These are phyloP conservation scores for Tripidium arundinaceum DNA, from an alignment of 202 grass and related monocot genomes.

Conservation along the genomic window DNA sequence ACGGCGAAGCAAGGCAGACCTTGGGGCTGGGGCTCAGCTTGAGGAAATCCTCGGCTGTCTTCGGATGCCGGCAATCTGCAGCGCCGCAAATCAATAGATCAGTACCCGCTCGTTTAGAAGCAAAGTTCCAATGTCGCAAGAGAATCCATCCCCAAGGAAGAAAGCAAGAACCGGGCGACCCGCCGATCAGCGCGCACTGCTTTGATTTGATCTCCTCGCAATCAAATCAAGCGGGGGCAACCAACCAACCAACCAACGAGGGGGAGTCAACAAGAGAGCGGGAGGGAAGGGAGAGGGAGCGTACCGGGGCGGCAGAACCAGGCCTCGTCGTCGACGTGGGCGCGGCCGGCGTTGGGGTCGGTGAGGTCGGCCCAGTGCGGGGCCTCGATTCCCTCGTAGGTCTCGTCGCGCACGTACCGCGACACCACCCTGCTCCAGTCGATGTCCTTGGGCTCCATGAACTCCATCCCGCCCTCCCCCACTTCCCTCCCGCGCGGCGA, in stretches of 20 bases:
- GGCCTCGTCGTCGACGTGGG: constrained; percentile 52
- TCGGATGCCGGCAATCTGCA: constrained; percentile 86
- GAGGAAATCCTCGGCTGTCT: constrained; percentile 69
- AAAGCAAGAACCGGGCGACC: constrained; percentile 22
- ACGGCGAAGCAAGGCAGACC: constrained; percentile 26
- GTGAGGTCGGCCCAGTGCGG: constrained; percentile 80
- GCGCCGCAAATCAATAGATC: constrained; percentile 4
- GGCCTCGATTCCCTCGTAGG: constrained; percentile 82
- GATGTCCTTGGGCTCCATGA: constrained; percentile 85
- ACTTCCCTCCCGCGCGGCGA: neutral
- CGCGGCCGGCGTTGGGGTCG: constrained; percentile 35
- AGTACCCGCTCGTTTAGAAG: neutral
- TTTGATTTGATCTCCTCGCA: neutral
- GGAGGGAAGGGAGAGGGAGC: neutral
- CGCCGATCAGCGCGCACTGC: neutral
- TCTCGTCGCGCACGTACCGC: constrained; percentile 75
- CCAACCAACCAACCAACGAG: too few species aligned
- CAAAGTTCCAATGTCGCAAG: neutral
- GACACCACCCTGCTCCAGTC: constrained; percentile 88
- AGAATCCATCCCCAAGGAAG: neutral
- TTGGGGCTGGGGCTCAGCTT: constrained; percentile 58
- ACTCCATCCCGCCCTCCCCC: constrained; percentile 25
- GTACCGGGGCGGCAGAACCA: constrained; percentile 96
- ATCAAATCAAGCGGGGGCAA: neutral
- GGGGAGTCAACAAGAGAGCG: neutral